Evolutionary conservation across 768 basidiomycete species (phyloP).

Genomic region (Hypholoma fasciculare): DNA sequence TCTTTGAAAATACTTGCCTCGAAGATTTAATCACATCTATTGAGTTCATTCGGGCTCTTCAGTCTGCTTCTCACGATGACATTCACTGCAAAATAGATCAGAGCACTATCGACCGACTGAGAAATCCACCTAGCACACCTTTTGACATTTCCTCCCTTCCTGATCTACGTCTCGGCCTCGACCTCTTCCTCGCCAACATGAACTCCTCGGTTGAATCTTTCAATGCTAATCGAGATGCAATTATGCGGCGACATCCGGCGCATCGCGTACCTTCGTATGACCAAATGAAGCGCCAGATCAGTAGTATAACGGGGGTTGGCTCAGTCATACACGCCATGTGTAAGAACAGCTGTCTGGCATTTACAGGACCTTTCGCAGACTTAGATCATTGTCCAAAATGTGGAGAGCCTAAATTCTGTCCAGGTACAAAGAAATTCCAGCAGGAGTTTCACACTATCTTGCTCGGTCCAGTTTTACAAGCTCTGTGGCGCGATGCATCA

Average conservation of each 20-base stretch:
- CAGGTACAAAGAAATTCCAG: slow-evolving; percentile 8
- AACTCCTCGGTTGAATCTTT: slow-evolving; percentile 17
- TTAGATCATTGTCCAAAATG: slow-evolving; percentile 8
- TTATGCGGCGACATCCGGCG: slow-evolving; percentile 19
- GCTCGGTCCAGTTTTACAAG: slow-evolving; percentile 20
- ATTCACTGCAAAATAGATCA: slow-evolving; percentile 21
- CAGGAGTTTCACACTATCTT: slow-evolving; percentile 21
- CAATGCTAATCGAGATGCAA: slow-evolving; percentile 10
- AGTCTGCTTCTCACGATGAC: slow-evolving; percentile 20
- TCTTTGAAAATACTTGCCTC: neutral
- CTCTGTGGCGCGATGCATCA: slow-evolving; percentile 15
- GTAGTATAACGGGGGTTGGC: slow-evolving; percentile 31
- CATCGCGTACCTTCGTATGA: slow-evolving; percentile 27
- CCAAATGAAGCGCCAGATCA: slow-evolving; percentile 21
- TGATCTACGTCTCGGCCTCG: slow-evolving; percentile 18
- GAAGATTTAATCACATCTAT: neutral
- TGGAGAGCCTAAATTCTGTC: slow-evolving; percentile 6
- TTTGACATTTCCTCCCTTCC: slow-evolving; percentile 1
- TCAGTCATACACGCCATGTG: slow-evolving; percentile 42
- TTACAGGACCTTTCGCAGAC: slow-evolving; percentile 20
- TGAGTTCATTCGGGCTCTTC: slow-evolving; percentile 19
- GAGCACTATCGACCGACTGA: slow-evolving; percentile 19
- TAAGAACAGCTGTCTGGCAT: slow-evolving; percentile 29
- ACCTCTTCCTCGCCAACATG: slow-evolving; percentile 13
- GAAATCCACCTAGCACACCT: slow-evolving; percentile 16